Conservation (phyloP, 768 basidiomycete genomes). For the Mycena galopus region DNA sequence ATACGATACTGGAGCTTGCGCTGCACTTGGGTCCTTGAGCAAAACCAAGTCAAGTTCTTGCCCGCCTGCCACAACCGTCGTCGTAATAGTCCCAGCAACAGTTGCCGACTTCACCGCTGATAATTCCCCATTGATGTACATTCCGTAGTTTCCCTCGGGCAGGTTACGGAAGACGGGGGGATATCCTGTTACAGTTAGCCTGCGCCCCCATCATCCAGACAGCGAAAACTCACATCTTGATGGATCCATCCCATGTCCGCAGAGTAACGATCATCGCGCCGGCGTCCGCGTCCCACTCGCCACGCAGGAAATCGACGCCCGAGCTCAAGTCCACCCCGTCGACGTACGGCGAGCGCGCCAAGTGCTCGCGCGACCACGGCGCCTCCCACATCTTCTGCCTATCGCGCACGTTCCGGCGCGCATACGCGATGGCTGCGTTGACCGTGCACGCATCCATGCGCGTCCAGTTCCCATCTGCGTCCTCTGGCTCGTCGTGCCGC, state of each 20-base stretch:
- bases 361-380: slow-evolving; percentile 29
- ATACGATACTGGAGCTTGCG: no score
- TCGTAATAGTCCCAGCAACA: not conserved
- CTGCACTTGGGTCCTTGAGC: not conserved
- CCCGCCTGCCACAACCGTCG: not conserved
- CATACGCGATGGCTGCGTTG: slow-evolving; percentile 28
- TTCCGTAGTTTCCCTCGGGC: slow-evolving; percentile 22
- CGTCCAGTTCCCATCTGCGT: slow-evolving; percentile 26
- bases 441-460: slow-evolving; percentile 24
- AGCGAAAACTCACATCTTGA: slow-evolving; percentile 9
- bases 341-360: slow-evolving; percentile 8
- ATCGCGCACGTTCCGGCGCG: slow-evolving; percentile 29
- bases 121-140: slow-evolving; percentile 13
- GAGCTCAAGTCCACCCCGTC: slow-evolving; percentile 24
- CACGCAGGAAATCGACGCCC: slow-evolving; percentile 27
- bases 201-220: not conserved
- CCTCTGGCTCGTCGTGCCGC: slow-evolving; percentile 12
- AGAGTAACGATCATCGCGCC: slow-evolving; percentile 29
- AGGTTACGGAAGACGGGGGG: slow-evolving; percentile 27
- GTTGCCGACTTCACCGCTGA: not conserved
- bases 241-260: slow-evolving; percentile 24
- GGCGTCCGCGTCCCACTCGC: slow-evolving; percentile 24
- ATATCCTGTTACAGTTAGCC: slow-evolving; percentile 9
- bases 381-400: slow-evolving; percentile 30
- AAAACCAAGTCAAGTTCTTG: slow-evolving; percentile 25